These are phyloP conservation scores for Diplotaxis tenuifolia DNA, from an alignment of 345 rosid genomes.

Conservation along the genomic window DNA sequence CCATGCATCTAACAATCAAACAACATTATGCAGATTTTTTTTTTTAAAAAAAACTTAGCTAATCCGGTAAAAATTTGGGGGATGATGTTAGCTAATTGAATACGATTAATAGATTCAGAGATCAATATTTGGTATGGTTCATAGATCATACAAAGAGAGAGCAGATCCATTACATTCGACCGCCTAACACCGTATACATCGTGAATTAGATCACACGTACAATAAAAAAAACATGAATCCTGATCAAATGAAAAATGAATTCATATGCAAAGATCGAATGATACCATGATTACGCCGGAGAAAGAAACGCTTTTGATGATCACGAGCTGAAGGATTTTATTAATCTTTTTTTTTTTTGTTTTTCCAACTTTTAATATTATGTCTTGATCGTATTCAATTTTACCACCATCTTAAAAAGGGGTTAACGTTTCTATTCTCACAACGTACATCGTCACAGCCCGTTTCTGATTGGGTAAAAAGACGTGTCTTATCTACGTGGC, in stretches of 20 bases:
- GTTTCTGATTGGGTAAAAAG: conserved; percentile 4
- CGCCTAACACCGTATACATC: not conserved
- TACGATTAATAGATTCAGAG: not conserved
- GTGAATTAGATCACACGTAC: not conserved
- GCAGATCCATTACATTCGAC: not conserved
- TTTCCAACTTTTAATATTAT: not conserved
- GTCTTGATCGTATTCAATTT: not conserved
- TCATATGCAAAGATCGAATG: not conserved
- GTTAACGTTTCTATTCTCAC: conserved; percentile 24
- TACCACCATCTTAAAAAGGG: not conserved
- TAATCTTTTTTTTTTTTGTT: not conserved
- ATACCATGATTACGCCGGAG: not conserved
- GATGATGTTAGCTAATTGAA: not conserved
- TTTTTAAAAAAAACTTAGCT: not conserved
- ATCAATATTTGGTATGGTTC: not conserved
- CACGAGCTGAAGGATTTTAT: not conserved
- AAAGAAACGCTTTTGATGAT: not conserved
- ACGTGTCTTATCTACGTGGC: conserved; percentile 24
- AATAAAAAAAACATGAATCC: no score
- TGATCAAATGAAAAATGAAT: no score
- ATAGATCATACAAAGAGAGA: not conserved
- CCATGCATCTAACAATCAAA: not conserved
- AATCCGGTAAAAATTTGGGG: not conserved
- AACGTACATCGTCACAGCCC: not conserved
- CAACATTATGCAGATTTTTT: not conserved